Base-by-base conservation (phyloP, 192 early-diverging fungal genomes). In the Umbelopsis sp. region DNA sequence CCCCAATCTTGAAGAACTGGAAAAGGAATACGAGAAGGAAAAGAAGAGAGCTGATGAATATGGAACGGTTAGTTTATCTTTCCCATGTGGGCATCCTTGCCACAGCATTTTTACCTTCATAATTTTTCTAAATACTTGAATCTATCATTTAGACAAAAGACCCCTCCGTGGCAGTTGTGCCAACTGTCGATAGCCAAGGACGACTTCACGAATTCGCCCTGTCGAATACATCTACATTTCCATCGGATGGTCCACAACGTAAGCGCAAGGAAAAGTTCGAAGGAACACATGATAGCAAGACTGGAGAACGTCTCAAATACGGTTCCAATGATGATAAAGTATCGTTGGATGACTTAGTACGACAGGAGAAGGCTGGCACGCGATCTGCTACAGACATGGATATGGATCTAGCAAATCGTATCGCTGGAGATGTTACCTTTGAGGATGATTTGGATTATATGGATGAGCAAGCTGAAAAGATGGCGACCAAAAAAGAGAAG, bases 361-460 rank as follows among this genome's bases (percentile, higher is more conserved):
- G 88, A 45, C 87, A 90, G 29, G 94, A 95, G 71, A 90, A 82
- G 62, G 73, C 88, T 70, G 82, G 79, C 2, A 73, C 74, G 41
- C 78, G 79, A 21, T 74, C 75, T 10, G 68, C 77, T 6, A 72
- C 32, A 12, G 62, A 77, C 45, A 93, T 91, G 82, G 92, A 95
- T 68, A 66, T 74, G 17, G 87, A 93, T 21, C 78, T 93, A 45
- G 91, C 91, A 0, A 74, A 84, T n/a, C 80, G 87, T 20, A 95
- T 95, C 56, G 80, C 91, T 1, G 67, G 73, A 8, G 94, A 95
- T 78, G 77, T 85, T 29, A 81, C 81, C 8, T 95, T 89, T 70
- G 76, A 81, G 71, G 83, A 95, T 71, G 88, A 94, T 66, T 80
- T 93, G 34, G 97, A 99, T 49, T 96, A 97, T 54, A 87, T 97